Base-by-base conservation (phyloP, 169 alveolate species). In the Fabrea salina region DNA sequence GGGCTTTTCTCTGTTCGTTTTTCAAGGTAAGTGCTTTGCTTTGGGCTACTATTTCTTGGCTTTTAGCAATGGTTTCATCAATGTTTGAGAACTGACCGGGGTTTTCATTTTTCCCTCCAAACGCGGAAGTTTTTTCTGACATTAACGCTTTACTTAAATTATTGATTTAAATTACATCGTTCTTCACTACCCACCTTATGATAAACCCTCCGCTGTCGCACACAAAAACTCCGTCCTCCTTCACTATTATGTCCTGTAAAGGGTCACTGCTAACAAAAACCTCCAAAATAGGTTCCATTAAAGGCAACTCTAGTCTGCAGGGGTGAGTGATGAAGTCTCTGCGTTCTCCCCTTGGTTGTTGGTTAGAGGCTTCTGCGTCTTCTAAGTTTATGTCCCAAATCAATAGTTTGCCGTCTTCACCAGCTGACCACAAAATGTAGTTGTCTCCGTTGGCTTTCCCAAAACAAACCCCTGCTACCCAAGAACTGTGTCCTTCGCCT, bases 401-500 rank as follows among this genome's bases (percentile, higher is more conserved):
- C 5, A 32, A 22, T 1, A 64, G 7, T 30, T 64, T 64, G 4
- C 75, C 75, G 30, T 64, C 75, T 64, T 64, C 57, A 19, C 75
- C 75, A 1, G 54, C 75, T 16, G 75, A 64, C 16, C 33, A 33
- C 19, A 64, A 51, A 37, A 41, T 40, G 30, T 32, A 40, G 35
- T 27, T 33, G 19, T 7, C n/a, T 5, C 19, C 33, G 19, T 13
- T 64, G n/a, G 35, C 59, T 0, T 30, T 37, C 32, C 19, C 27
- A 33, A 32, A 32, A 22, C 30, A 22, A 19, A 64, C 54, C 50
- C 43, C 75, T 39, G 57, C 16, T 5, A 64, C 75, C 50, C 75
- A 64, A n/a, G 54, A 32, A 19, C 35, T 37, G 37, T 64, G 75
- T 19, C 56, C 75, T 32, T 37, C 56, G 4, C 75, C 75, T 40